Evolutionary conservation across 225 moss, liverwort and hornwort genomes (phyloP).

Genomic region (Anthoceros angustus): DNA sequence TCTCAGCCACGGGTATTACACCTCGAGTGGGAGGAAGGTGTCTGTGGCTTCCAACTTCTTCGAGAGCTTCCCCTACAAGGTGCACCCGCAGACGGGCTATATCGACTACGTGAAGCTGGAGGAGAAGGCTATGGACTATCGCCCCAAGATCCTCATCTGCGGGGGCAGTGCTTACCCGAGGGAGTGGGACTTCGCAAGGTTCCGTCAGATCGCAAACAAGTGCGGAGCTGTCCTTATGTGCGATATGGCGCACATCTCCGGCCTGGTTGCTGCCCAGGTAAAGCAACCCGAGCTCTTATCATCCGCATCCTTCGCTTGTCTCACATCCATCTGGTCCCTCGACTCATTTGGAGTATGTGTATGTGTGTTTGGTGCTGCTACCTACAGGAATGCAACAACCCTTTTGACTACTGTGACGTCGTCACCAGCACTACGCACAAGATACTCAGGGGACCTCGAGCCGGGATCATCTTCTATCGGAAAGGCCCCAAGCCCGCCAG

Average conservation of each 20-base stretch:
- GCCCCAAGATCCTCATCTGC: conserved; percentile 71
- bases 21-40: conserved; percentile 70
- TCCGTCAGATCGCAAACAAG: conserved; percentile 65
- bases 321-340: too few relatives aligned
- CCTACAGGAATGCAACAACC: conserved; percentile 39
- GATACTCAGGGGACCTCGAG: conserved; percentile 66
- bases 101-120: conserved; percentile 86
- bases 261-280: conserved; percentile 57
- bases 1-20: conserved; percentile 69
- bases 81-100: conserved; percentile 51
- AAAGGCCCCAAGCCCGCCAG: conserved; percentile 30
- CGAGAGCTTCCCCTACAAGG: conserved; percentile 70
- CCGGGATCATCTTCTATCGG: conserved; percentile 67
- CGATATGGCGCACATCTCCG: conserved; percentile 89
- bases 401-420: conserved; percentile 64
- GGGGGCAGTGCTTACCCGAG: conserved; percentile 78
- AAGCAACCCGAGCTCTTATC: neutral
- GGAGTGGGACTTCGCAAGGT: conserved; percentile 75
- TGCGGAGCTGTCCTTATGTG: conserved; percentile 73
- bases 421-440: conserved; percentile 86
- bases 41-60: conserved; percentile 76
- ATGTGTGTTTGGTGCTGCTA: neutral
- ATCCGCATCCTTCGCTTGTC: neutral
- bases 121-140: conserved; percentile 53
- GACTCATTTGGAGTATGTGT: neutral